Evolutionary conservation across 2,329 filamentous ascomycete species (phyloP).

Genomic region (Colletotrichum chlorophyti): DNA sequence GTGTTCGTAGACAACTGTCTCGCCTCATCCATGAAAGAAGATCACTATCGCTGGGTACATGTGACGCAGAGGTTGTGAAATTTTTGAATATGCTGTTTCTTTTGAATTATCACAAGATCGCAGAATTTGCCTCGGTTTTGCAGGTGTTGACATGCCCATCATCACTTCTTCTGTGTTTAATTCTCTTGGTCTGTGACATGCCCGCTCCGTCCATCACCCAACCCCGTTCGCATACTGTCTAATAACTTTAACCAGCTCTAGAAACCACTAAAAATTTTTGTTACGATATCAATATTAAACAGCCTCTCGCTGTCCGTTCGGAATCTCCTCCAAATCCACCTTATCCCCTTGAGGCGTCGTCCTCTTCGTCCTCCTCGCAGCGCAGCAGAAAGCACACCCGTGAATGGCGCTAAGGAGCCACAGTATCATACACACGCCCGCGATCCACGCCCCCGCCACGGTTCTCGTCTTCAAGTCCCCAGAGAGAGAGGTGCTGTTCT

Average conservation of each 20-base stretch:
- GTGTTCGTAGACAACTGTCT: not conserved
- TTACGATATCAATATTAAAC: not conserved
- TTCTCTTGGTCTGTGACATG: too few species aligned
- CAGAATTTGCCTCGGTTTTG: too few species aligned
- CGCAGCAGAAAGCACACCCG: conserved; percentile 5
- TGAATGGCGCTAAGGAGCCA: conserved; percentile 10
- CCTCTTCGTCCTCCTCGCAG: conserved; percentile 3
- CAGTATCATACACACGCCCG: conserved; percentile 14
- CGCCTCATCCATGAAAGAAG: not conserved
- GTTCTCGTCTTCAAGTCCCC: not conserved
- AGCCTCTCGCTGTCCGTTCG: not conserved
- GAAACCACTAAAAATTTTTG: too few species aligned
- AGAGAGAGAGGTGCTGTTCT: not conserved
- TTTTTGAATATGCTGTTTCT: too few species aligned
- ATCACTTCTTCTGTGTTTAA: too few species aligned
- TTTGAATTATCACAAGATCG: too few species aligned
- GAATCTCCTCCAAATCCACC: not conserved
- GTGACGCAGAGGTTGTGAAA: too few species aligned
- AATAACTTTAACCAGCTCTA: too few species aligned
- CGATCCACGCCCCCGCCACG: conserved; percentile 15
- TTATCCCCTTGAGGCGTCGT: not conserved
- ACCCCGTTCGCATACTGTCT: too few species aligned
- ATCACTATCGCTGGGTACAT: too few species aligned
- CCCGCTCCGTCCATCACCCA: too few species aligned
- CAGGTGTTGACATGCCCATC: too few species aligned